Evolutionary conservation across 139 green algal species (phyloP).

Genomic region (Chlamydomonas schloesseri): DNA sequence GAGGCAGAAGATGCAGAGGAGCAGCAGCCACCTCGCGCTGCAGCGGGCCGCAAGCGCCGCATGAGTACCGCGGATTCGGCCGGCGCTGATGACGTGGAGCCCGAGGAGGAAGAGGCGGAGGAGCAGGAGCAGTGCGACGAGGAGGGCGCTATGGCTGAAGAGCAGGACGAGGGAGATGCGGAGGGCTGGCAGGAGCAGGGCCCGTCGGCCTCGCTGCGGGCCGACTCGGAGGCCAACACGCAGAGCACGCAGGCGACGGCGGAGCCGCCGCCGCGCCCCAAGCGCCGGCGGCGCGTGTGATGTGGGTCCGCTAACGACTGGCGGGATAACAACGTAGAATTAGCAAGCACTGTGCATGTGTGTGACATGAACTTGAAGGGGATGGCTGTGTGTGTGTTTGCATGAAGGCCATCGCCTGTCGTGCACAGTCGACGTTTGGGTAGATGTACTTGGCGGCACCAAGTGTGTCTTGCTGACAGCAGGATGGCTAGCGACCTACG

Average conservation of each 20-base stretch:
- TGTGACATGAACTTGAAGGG: no score
- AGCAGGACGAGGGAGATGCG: not conserved
- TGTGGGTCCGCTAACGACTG: no score
- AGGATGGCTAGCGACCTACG: no score
- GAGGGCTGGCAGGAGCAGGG: not conserved
- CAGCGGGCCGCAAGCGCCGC: conserved; percentile 10
- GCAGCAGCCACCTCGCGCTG: not conserved
- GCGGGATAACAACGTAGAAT: no score
- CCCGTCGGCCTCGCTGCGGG: not conserved
- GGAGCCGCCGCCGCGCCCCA: conserved; percentile 19
- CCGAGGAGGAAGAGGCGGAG: not conserved
- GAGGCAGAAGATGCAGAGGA: not conserved
- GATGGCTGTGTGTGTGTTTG: no score
- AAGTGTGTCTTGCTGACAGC: no score
- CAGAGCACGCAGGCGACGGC: not conserved
- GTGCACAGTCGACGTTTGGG: no score
- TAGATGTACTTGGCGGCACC: no score
- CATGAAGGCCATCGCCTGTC: no score
- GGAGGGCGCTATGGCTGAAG: not conserved
- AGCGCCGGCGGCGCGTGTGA: not conserved
- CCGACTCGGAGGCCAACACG: conserved; percentile 9
- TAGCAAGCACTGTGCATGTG: no score
- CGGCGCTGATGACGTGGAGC: not conserved
- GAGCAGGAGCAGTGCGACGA: not conserved
- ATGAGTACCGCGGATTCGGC: not conserved